Base-by-base conservation (phyloP, 176 grass and related monocot species). In the Oryza longistaminata region DNA sequence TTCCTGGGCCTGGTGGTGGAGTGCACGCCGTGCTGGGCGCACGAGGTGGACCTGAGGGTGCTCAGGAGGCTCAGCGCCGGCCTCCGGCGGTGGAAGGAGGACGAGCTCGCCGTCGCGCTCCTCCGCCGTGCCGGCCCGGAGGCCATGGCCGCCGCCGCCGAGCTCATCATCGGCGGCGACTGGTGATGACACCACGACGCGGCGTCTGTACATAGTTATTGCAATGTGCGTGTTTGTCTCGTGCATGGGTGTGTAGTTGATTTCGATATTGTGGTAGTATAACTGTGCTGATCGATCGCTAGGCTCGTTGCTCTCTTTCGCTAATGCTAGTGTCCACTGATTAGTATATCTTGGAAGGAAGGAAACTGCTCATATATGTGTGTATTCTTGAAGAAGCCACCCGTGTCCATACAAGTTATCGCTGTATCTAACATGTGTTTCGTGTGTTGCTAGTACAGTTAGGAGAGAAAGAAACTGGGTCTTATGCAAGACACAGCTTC, bases 1-100 rank as follows among this genome's bases (percentile, higher is more conserved):
- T 93, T 98, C 79, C 75, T 98, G 31, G 85, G 81, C n/a, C 83
- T 98, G 22, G 96, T 98, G 44, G 93, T 98, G 46, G 87, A 95
- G 74, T 95, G 93, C 24, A 71, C 91, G 10, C 96, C 93, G 6
- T 90, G 87, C 89, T 98, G 93, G 96, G 86, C 93, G 87, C 89
- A 69, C 34, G 91, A 98, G 71, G 93, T 95, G 69, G 93, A 93
- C 58, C 50, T 95, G 42, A 82, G 78, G 62, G 91, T 89, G 69
- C 81, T 98, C 76, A 92, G 78, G 76, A 85, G 82, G 68, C 85
- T 98, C 10, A 88, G 89, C 66, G 74, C 49, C 27, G 96, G 96
- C 3, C 90, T 98, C 48, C 90, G 11, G 76, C 93, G 70, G 42
- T 98, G 93, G 93, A 88, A 83, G 3, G 93, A 98, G 83, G 87